phyloP scores from a whole-genome alignment of 2,329 filamentous ascomycete genomes.

The Hypoxylon sp. region DNA sequence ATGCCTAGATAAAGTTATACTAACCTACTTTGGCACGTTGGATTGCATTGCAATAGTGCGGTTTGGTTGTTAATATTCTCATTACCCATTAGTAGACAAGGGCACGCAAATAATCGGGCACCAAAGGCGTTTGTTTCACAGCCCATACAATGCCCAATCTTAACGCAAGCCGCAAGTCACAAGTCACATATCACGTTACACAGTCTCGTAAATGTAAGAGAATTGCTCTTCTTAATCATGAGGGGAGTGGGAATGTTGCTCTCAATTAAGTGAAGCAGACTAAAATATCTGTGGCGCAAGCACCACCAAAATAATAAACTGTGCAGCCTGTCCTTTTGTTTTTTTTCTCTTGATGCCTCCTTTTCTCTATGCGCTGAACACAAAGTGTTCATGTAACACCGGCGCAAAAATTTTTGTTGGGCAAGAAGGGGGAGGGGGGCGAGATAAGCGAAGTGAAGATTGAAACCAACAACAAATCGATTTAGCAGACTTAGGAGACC shows the following conservation, averaged over 20 bases:
- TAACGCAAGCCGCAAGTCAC: not conserved
- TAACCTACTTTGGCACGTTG: not conserved
- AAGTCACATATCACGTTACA: not conserved
- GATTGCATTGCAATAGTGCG: not conserved
- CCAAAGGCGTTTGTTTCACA: not conserved
- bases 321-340: slow-evolving; percentile 2
- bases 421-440: slow-evolving; percentile 11
- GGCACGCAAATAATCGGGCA: slow-evolving; percentile 1
- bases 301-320: slow-evolving; percentile 14
- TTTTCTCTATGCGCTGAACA: slow-evolving; percentile 28
- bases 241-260: slow-evolving; percentile 31
- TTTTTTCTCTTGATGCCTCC: slow-evolving; percentile 1
- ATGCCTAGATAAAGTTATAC: not conserved
- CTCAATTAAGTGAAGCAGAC: slow-evolving; percentile 25
- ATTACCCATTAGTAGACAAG: no score
- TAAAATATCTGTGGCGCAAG: slow-evolving; percentile 6
- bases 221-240: not conserved
- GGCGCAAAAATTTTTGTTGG: slow-evolving; percentile 25
- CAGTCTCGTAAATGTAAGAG: slow-evolving; percentile 8
- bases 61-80: no score
- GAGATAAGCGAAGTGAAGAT: not conserved
- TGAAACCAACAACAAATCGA: slow-evolving; percentile 6
- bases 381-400: slow-evolving; percentile 8
- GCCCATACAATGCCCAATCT: not conserved
- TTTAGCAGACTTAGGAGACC: slow-evolving; percentile 27